phyloP scores from a whole-genome alignment of 1,284 basidiomycete species.

The Pseudozyma pruni region DNA sequence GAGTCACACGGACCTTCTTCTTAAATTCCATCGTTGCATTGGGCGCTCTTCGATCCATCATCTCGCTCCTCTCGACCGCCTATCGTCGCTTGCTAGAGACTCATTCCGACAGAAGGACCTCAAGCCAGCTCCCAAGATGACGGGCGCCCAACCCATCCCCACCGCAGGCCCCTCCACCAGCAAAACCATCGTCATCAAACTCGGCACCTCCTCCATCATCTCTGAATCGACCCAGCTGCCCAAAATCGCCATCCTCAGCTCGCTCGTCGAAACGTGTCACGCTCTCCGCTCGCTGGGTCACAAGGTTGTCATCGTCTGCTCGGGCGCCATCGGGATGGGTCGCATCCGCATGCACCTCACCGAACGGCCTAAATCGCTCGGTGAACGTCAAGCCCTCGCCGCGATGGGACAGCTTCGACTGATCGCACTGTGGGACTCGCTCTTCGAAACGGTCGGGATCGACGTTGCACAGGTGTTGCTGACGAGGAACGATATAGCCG shows the following conservation, averaged over 20 bases:
- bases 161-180: conserved; percentile 3
- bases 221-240: conserved; percentile 70
- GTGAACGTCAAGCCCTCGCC: conserved; percentile 93
- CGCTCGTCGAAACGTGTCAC: conserved; percentile 90
- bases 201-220: conserved; percentile 66
- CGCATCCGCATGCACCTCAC: conserved; percentile 88
- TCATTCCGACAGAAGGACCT: too few species aligned
- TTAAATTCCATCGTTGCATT: background rate
- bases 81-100: too few species aligned
- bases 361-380: conserved; percentile 82
- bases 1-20: conserved; percentile 43
- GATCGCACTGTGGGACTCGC: conserved; percentile 95
- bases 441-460: conserved; percentile 91
- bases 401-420: conserved; percentile 95
- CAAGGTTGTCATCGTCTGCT: conserved; percentile 92
- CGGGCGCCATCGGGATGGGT: conserved; percentile 95
- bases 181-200: conserved; percentile 67
- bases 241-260: conserved; percentile 86
- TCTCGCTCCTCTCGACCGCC: too few species aligned
- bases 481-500: conserved; percentile 94
- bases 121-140: conserved; percentile 5
- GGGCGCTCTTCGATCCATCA: background rate
- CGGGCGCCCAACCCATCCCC: conserved; percentile 2
- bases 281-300: conserved; percentile 83
- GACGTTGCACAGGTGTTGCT: conserved; percentile 94